Evolutionary conservation across 2,329 filamentous ascomycete species (phyloP).

Genomic region (Hypoxylon sp.): DNA sequence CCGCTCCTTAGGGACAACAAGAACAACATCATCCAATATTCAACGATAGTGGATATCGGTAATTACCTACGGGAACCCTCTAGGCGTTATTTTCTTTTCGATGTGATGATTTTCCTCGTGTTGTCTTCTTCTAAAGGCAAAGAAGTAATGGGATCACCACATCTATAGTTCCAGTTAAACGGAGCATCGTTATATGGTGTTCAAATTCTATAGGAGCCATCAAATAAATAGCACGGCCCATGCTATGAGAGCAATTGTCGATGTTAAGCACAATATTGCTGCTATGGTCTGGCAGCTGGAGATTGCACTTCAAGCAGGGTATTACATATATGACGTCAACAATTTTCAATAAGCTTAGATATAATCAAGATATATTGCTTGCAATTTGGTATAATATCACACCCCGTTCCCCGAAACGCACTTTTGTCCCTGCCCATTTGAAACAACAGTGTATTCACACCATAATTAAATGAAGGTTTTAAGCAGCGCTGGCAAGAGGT

Average conservation of each 20-base stretch:
- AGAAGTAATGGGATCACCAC: constrained; percentile 10
- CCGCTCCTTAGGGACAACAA: neutral
- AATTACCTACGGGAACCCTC: neutral
- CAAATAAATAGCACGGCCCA: constrained; percentile 4
- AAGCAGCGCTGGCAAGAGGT: constrained; percentile 68
- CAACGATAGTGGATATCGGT: neutral
- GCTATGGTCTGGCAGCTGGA: neutral
- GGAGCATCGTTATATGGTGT: neutral
- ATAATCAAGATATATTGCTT: constrained; percentile 19
- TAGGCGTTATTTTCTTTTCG: neutral
- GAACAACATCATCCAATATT: neutral
- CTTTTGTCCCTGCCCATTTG: neutral
- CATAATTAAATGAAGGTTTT: constrained; percentile 25
- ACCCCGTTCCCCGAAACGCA: neutral
- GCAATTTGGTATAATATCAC: constrained; percentile 13
- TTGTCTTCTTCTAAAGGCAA: neutral
- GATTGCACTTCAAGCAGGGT: constrained; percentile 1
- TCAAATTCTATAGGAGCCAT: neutral
- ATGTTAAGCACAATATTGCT: neutral
- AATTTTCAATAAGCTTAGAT: constrained; percentile 5
- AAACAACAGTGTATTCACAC: constrained; percentile 4
- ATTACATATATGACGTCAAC: neutral
- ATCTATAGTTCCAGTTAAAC: constrained; percentile 5
- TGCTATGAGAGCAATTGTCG: neutral
- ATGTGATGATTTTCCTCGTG: constrained; percentile 5